phyloP scores from a whole-genome alignment of 2,329 filamentous ascomycete genomes.

The Aspergillus sp. region DNA sequence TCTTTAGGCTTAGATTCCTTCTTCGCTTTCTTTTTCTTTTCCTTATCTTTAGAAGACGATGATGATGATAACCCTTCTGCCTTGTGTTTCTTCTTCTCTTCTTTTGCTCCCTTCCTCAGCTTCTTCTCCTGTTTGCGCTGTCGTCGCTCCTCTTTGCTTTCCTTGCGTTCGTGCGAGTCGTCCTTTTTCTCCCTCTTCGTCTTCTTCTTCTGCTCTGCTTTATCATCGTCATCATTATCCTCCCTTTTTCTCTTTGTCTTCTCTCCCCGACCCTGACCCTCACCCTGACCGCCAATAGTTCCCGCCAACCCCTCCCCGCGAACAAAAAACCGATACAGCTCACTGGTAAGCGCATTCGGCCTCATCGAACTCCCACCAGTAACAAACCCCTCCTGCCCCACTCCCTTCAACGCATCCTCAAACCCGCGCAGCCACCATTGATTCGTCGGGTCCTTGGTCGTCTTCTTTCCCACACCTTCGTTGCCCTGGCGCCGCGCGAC shows the following conservation, averaged over 20 bases:
- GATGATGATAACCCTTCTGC: no score
- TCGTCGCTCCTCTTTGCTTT: conserved; percentile 18
- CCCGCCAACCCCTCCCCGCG: conserved; percentile 69
- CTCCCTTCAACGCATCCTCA: conserved; percentile 75
- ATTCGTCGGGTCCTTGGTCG: conserved; percentile 55
- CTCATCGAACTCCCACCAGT: conserved; percentile 47
- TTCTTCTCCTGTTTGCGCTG: conserved; percentile 19
- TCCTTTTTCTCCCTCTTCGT: conserved; percentile 11
- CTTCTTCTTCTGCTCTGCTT: conserved; percentile 13
- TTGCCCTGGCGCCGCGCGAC: conserved; percentile 73
- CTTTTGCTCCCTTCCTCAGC: conserved; percentile 19
- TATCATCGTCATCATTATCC: conserved; percentile 20
- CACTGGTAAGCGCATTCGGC: conserved; percentile 40
- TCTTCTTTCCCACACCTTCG: conserved; percentile 73
- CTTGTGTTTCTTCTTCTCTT: conserved; percentile 6
- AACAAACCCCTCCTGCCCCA: conserved; percentile 53
- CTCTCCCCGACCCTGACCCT: conserved; percentile 8
- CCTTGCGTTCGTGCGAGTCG: conserved; percentile 10
- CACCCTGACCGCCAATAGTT: conserved; percentile 40
- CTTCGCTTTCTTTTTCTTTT: conserved; percentile 13
- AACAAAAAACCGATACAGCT: conserved; percentile 77
- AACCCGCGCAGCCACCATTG: conserved; percentile 98
- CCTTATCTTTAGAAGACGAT: conserved; percentile 6
- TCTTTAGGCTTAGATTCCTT: conserved; percentile 14
- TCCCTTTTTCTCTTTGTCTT: conserved; percentile 32